A percentile compares a stretch with the other conserved stretches of the same genome.
Evolutionary conservation across 2,329 filamentous ascomycete genomes (phyloP).

Genomic region (Chalaropsis thielavioides): DNA sequence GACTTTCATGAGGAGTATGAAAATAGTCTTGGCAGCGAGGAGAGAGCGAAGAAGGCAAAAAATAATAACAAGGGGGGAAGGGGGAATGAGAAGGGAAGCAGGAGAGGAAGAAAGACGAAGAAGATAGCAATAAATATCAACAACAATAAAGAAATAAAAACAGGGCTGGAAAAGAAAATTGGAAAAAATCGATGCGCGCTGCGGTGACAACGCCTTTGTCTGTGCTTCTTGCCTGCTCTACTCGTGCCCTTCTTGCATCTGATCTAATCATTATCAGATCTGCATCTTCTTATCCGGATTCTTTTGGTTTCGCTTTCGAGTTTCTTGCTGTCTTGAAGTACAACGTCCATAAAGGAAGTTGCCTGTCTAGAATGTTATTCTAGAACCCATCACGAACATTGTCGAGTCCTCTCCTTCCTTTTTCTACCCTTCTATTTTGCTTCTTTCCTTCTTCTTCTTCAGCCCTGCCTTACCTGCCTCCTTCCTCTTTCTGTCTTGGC

Average conservation of each 20-base stretch:
- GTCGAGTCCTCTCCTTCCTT: too few species aligned
- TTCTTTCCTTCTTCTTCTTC: background rate
- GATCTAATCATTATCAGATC: conserved; percentile 1
- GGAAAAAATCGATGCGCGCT: background rate
- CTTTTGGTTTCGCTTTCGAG: background rate
- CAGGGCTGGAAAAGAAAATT: background rate
- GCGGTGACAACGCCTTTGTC: background rate
- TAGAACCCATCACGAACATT: too few species aligned
- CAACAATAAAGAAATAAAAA: background rate
- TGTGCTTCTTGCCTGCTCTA: background rate
- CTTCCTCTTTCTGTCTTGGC: background rate
- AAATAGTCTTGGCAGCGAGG: background rate
- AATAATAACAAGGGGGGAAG: background rate
- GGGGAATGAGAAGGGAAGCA: background rate
- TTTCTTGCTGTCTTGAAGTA: too few species aligned
- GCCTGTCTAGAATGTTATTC: too few species aligned
- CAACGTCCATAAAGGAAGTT: too few species aligned
- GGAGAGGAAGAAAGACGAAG: background rate
- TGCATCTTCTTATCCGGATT: background rate
- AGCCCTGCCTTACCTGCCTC: background rate
- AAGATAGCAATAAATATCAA: background rate
- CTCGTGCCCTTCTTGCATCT: background rate
- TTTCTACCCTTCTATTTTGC: background rate
- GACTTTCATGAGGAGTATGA: conserved; percentile 26
- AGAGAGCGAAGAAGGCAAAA: background rate